Evolutionary conservation across 1,284 basidiomycete genomes (phyloP).

Genomic region (Tilletiaria anomala): DNA sequence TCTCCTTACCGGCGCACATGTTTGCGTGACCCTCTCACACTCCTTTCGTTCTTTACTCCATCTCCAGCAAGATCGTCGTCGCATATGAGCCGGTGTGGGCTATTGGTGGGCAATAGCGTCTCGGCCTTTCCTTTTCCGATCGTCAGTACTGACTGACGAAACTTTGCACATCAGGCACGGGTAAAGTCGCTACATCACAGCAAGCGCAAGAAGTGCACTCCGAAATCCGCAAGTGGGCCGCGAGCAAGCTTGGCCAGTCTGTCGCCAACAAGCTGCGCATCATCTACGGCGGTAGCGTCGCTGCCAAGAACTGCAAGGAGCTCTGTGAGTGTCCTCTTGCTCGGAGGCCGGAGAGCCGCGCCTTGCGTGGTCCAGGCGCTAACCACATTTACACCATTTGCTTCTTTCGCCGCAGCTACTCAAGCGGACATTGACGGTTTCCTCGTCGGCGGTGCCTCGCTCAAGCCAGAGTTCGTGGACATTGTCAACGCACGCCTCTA

Average conservation of each 20-base stretch:
- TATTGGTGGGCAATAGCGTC: too few species aligned
- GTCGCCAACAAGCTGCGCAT: constrained; percentile 68
- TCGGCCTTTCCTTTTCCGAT: too few species aligned
- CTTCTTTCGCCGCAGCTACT: too few species aligned
- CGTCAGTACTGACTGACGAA: too few species aligned
- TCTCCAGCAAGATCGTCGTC: constrained; percentile 63
- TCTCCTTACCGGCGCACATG: neutral
- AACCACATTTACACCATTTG: too few species aligned
- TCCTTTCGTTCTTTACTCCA: neutral
- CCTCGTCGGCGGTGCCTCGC: constrained; percentile 90
- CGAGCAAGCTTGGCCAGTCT: constrained; percentile 51
- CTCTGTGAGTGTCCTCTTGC: too few species aligned
- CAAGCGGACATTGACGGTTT: constrained; percentile 92
- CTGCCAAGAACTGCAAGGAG: constrained; percentile 70
- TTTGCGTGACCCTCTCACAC: neutral
- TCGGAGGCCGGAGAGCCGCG: too few species aligned
- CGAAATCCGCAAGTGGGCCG: constrained; percentile 65
- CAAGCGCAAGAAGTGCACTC: constrained; percentile 87
- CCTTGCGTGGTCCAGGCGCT: too few species aligned
- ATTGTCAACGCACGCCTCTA: constrained; percentile 59
- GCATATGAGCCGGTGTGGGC: constrained; percentile 82
- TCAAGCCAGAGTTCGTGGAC: constrained; percentile 72
- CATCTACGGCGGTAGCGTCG: constrained; percentile 93
- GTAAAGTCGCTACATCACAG: constrained; percentile 75
- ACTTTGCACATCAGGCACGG: too few species aligned